Percentiles rank a stretch among this genome's conserved stretches.
Conservation (phyloP, 2,329 filamentous ascomycete species). For the Fusarium tupiense region DNA sequence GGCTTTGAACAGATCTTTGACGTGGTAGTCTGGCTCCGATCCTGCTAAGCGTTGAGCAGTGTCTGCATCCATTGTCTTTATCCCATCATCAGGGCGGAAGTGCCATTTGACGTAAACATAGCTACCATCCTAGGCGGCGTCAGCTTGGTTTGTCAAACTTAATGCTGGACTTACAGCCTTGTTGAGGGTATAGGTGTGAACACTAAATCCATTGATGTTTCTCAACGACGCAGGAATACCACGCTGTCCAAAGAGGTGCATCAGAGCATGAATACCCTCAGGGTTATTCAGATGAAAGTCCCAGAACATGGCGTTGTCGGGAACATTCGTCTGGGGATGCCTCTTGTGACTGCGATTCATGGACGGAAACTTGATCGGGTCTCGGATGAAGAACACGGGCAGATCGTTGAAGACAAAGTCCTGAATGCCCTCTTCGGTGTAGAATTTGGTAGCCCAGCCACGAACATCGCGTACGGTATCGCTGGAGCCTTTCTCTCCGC, state of each 20-base stretch:
- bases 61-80: slow-evolving; percentile 53
- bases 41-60: slow-evolving; percentile 51
- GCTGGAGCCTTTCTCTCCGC: slow-evolving; percentile 69
- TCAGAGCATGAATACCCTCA: slow-evolving; percentile 55
- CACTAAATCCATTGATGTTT: slow-evolving; percentile 57
- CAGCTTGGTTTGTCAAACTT: accelerated
- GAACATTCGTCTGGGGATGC: slow-evolving; percentile 54
- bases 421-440: slow-evolving; percentile 43
- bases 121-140: slow-evolving; percentile 49
- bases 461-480: slow-evolving; percentile 75
- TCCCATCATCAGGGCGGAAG: slow-evolving; percentile 58
- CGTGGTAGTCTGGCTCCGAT: slow-evolving; percentile 62
- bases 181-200: slow-evolving; percentile 60
- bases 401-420: slow-evolving; percentile 57
- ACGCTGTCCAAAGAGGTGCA: slow-evolving; percentile 62
- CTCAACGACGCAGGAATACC: slow-evolving; percentile 59
- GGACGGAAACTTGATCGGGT: slow-evolving; percentile 59
- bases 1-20: slow-evolving; percentile 50
- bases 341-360: slow-evolving; percentile 58
- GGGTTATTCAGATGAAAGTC: slow-evolving; percentile 52
- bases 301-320: slow-evolving; percentile 54
- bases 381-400: slow-evolving; percentile 58
- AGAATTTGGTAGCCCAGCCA: slow-evolving; percentile 60
- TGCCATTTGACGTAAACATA: slow-evolving; percentile 62
- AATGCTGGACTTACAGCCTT: slow-evolving; percentile 18